Base-by-base conservation (phyloP, 495 filamentous ascomycete species). In the Oidiodendron maius region DNA sequence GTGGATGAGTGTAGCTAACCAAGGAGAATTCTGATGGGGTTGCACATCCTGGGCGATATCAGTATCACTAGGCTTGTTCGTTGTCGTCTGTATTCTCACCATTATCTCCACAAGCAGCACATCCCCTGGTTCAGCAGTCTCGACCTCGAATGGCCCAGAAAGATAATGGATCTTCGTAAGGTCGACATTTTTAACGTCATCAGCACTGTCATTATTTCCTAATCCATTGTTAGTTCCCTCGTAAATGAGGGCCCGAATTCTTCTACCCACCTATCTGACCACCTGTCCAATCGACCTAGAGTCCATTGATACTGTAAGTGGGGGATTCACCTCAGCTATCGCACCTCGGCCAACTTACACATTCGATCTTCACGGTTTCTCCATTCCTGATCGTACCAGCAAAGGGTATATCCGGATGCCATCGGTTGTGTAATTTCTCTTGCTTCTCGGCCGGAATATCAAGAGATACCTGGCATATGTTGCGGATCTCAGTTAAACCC, bases 301-400 rank as follows among this genome's bases (percentile, higher is more conserved):
- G 36, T n/a, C n/a, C n/a, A n/a, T n/a, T n/a, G n/a, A n/a, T n/a
- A n/a, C n/a, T n/a, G n/a, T n/a, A n/a, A n/a, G n/a, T n/a, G n/a
- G n/a, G 17, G 21, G 21, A 13, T 45, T 16, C 2, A 37, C 24
- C 8, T 17, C 1, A 28, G 32, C 21, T 17, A 30, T 11, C 10
- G 18, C 20, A 44, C 3, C 15, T 28, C 30, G 41, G 35, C 22
- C n/a, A 1, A 54, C 55, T 13, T 42, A 54, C 69, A 56, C 91
- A 97, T 75, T 96, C 88, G 57, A 97, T 91, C 69, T 95, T 95
- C 52, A 96, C 91, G 2, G 87, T 82, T 64, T 97, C 91, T 30
- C 81, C 82, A 62, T 91, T 84, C 55, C 81, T 81, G 62, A 97
- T 93, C 36, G 78, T 82, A 25, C 75, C 85, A 32, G 68, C 73